A percentile compares a stretch with the other conserved stretches of the same genome.
Conservation (phyloP, 2,329 filamentous ascomycete genomes). For the Paramyrothecium sp. region DNA sequence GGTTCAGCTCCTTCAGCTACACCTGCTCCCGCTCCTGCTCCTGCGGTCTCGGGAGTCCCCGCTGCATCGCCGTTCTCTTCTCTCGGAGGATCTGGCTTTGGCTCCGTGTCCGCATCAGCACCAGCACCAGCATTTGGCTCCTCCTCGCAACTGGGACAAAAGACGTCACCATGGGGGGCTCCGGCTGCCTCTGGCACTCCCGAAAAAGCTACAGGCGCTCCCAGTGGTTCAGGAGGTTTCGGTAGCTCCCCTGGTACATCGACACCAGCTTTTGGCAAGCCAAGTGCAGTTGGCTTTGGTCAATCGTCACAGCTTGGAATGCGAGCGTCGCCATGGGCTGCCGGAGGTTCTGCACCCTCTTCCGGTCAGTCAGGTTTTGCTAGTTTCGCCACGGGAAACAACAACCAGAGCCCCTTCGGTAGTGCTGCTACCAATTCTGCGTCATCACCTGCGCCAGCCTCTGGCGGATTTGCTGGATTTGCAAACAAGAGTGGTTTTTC, state of each 20-base stretch:
- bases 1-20: conserved; percentile 26
- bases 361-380: conserved; percentile 57
- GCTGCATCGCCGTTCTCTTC: conserved; percentile 27
- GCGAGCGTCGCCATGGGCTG: conserved; percentile 54
- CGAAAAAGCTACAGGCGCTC: conserved; percentile 28
- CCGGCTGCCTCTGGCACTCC: conserved; percentile 25
- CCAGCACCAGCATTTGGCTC: conserved; percentile 45
- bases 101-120: conserved; percentile 26
- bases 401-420: conserved; percentile 35
- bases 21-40: conserved; percentile 21
- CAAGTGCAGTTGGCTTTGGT: conserved; percentile 51
- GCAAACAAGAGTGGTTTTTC: conserved; percentile 55
- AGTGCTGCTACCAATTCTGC: conserved; percentile 20
- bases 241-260: conserved; percentile 33
- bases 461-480: conserved; percentile 54
- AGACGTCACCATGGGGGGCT: conserved; percentile 50
- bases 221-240: conserved; percentile 47
- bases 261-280: conserved; percentile 47
- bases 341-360: conserved; percentile 32
- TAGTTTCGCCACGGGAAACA: conserved; percentile 33
- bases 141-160: conserved; percentile 47
- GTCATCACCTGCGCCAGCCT: conserved; percentile 24
- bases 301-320: conserved; percentile 46
- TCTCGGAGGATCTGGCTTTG: conserved; percentile 37
- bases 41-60: not conserved